Evolutionary conservation across 192 early-diverging fungal genomes (phyloP).

Genomic region (Funneliformis geosporum): DNA sequence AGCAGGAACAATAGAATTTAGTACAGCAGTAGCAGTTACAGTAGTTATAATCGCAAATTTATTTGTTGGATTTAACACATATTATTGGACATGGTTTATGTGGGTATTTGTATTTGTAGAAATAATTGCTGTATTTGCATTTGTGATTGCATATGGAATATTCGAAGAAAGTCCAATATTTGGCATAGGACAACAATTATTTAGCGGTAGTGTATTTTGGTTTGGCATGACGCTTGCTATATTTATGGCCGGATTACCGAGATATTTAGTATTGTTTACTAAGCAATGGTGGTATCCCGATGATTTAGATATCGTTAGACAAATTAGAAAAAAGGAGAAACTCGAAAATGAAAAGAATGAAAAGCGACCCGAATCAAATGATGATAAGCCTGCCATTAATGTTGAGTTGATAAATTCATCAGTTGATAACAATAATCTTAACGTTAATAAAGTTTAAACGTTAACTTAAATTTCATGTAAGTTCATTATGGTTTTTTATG

Average conservation of each 20-base stretch:
- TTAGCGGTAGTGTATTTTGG: constrained; percentile 73
- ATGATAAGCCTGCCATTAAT: not conserved
- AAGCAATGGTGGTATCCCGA: constrained; percentile 66
- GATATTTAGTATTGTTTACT: constrained; percentile 66
- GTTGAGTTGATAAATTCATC: not conserved
- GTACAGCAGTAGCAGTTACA: constrained; percentile 75
- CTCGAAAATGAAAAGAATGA: not conserved
- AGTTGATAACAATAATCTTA: not conserved
- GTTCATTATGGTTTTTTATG: no score
- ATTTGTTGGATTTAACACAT: constrained; percentile 73
- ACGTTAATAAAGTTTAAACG: not conserved
- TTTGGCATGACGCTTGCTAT: constrained; percentile 68
- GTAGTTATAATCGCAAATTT: constrained; percentile 83
- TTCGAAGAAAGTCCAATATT: constrained; percentile 61
- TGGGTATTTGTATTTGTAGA: constrained; percentile 63
- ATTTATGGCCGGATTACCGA: constrained; percentile 68
- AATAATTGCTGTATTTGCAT: constrained; percentile 66
- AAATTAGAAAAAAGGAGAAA: constrained; percentile 47
- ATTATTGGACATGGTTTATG: constrained; percentile 85
- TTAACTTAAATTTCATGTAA: no score
- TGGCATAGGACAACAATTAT: constrained; percentile 68
- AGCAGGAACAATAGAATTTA: constrained; percentile 64
- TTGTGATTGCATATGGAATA: constrained; percentile 67
- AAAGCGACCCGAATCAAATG: not conserved
- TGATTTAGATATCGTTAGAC: constrained; percentile 66